phyloP scores from a whole-genome alignment of 2,329 filamentous ascomycete species.

The Neocucurbitaria cava region DNA sequence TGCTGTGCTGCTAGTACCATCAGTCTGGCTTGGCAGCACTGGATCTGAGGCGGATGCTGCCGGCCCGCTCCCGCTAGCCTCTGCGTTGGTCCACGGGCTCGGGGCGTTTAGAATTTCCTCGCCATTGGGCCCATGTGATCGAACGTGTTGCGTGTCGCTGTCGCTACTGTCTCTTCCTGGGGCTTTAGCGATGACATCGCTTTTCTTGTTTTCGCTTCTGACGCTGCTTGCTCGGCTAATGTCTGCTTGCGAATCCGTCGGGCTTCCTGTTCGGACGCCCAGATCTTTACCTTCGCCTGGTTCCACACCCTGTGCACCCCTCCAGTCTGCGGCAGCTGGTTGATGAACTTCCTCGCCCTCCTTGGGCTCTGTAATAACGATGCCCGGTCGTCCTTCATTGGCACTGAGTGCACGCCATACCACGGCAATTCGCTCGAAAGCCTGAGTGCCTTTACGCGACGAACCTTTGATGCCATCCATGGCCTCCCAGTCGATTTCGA shows the following conservation, averaged over 20 bases:
- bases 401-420: conserved; percentile 71
- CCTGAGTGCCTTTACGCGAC: conserved; percentile 78
- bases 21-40: conserved; percentile 23
- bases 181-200: conserved; percentile 31
- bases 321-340: conserved; percentile 76
- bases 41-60: conserved; percentile 15
- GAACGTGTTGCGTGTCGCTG: conserved; percentile 49
- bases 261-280: conserved; percentile 70
- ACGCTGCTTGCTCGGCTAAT: conserved; percentile 78
- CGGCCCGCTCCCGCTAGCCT: conserved; percentile 24
- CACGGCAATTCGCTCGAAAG: conserved; percentile 82
- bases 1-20: conserved; percentile 13
- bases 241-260: conserved; percentile 63
- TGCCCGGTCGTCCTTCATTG: conserved; percentile 36
- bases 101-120: conserved; percentile 41
- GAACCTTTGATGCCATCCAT: conserved; percentile 97
- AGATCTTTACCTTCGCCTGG: conserved; percentile 67
- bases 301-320: conserved; percentile 56
- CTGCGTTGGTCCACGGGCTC: conserved; percentile 20
- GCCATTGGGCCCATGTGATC: conserved; percentile 46
- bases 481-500: conserved; percentile 74
- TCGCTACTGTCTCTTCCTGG: conserved; percentile 38
- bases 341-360: conserved; percentile 74
- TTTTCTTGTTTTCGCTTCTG: conserved; percentile 51
- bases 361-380: conserved; percentile 69